Evolutionary conservation across 768 basidiomycete genomes (phyloP).

Genomic region (Suillus spraguei): DNA sequence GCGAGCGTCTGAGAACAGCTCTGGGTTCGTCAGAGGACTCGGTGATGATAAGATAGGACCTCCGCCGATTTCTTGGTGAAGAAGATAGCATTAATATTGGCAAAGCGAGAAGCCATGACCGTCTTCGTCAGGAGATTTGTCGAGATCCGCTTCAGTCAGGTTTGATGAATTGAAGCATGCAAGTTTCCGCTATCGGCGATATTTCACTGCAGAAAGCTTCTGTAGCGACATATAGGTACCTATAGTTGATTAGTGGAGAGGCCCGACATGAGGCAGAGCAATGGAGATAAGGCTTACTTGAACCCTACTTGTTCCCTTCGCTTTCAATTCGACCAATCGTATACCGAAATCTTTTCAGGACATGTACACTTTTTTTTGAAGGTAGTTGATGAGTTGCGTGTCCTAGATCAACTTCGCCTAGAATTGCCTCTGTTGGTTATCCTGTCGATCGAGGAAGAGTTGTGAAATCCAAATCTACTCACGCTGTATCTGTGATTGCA

Average conservation of each 20-base stretch:
- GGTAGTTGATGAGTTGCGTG: conserved; percentile 83
- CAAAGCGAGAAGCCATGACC: conserved; percentile 88
- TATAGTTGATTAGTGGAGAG: conserved; percentile 31
- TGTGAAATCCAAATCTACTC: conserved; percentile 85
- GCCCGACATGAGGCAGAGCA: conserved; percentile 11
- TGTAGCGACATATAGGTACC: conserved; percentile 90
- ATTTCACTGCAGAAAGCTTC: conserved; percentile 96
- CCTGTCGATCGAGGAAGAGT: conserved; percentile 86
- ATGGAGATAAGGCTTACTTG: conserved; percentile 53
- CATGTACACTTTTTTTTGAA: conserved; percentile 69
- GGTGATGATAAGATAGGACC: conserved; percentile 44
- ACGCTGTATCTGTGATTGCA: conserved; percentile 10
- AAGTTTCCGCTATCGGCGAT: conserved; percentile 92
- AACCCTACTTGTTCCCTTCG: conserved; percentile 77
- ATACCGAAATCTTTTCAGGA: conserved; percentile 77
- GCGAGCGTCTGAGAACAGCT: conserved; percentile 72
- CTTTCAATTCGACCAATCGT: conserved; percentile 86
- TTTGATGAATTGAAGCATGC: conserved; percentile 61
- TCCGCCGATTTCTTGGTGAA: conserved; percentile 87
- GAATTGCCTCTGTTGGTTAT: conserved; percentile 86
- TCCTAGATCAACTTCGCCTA: conserved; percentile 97
- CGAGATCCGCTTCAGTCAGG: conserved; percentile 84
- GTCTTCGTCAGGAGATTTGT: conserved; percentile 78
- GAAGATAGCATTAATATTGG: conserved; percentile 88
- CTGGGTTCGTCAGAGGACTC: conserved; percentile 18